Evolutionary conservation across 805 yeast genomes (phyloP).

Genomic region (Cyberlindnera japonica): DNA sequence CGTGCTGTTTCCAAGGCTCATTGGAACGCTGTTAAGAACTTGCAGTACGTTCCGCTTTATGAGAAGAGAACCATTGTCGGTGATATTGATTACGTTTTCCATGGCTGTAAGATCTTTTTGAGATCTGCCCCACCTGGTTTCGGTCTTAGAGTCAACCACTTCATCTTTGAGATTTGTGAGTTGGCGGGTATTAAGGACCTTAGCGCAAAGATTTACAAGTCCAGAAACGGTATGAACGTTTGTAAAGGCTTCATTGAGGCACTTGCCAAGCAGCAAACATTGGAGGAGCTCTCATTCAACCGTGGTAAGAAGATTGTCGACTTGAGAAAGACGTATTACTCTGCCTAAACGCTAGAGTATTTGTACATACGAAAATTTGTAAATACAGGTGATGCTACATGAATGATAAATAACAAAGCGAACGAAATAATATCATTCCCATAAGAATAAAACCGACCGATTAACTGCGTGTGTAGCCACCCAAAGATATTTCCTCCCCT

Average conservation of each 20-base stretch:
- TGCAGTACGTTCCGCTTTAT: conserved; percentile 76
- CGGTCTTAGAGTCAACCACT: conserved; percentile 88
- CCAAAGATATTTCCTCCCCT: neutral
- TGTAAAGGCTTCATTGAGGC: conserved; percentile 89
- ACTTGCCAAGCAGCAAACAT: conserved; percentile 69
- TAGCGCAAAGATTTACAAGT: conserved; percentile 85
- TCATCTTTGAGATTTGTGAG: conserved; percentile 85
- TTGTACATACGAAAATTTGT: conserved; percentile 1
- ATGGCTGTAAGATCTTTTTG: conserved; percentile 78
- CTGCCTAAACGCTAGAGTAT: conserved; percentile 33
- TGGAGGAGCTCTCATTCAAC: conserved; percentile 83
- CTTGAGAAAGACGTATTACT: conserved; percentile 84
- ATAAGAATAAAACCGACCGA: neutral
- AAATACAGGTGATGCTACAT: conserved; percentile 1
- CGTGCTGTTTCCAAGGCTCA: conserved; percentile 80
- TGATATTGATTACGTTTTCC: conserved; percentile 75
- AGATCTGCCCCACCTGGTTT: conserved; percentile 90
- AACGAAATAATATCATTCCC: neutral
- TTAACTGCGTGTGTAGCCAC: no score
- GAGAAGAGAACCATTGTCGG: conserved; percentile 91
- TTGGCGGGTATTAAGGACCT: conserved; percentile 93
- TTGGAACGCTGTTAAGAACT: conserved; percentile 89
- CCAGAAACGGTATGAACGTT: conserved; percentile 93
- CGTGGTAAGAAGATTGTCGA: conserved; percentile 96
- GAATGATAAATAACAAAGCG: neutral